These are phyloP conservation scores for Aspergillus latus DNA, from an alignment of 2,329 filamentous ascomycete species.

Conservation along the genomic window DNA sequence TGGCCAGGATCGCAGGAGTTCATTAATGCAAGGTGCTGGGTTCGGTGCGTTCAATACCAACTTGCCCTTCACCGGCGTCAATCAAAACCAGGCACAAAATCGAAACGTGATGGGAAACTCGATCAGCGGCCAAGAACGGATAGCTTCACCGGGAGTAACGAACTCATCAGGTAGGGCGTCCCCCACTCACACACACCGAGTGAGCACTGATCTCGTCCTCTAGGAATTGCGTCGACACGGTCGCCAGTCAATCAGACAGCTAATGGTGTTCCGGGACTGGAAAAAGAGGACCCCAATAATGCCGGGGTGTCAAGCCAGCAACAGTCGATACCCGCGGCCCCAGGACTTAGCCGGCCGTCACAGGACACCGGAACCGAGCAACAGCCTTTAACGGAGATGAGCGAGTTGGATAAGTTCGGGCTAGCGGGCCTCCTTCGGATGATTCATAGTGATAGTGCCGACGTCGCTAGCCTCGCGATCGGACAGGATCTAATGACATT, in stretches of 20 bases:
- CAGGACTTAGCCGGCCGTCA: slow-evolving; percentile 32
- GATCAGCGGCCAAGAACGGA: slow-evolving; percentile 42
- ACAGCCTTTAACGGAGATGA: slow-evolving; percentile 56
- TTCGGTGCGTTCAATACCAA: slow-evolving; percentile 42
- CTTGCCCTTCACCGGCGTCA: slow-evolving; percentile 45
- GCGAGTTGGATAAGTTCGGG: slow-evolving; percentile 60
- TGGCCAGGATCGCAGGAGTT: slow-evolving; percentile 51
- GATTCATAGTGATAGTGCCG: slow-evolving; percentile 56
- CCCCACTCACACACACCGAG: background rate
- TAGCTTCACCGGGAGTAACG: slow-evolving; percentile 37
- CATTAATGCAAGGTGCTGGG: slow-evolving; percentile 52
- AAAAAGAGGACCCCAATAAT: slow-evolving; percentile 45
- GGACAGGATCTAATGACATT: slow-evolving; percentile 65
- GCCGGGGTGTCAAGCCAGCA: slow-evolving; percentile 37
- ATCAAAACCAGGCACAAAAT: slow-evolving; percentile 41
- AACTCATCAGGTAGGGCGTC: slow-evolving; percentile 30
- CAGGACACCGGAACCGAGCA: slow-evolving; percentile 41
- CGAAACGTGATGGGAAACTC: slow-evolving; percentile 32
- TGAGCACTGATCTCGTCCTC: slow-evolving; percentile 19
- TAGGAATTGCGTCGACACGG: slow-evolving; percentile 40
- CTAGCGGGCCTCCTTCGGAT: slow-evolving; percentile 59
- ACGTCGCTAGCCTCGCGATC: slow-evolving; percentile 55
- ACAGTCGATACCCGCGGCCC: slow-evolving; percentile 35
- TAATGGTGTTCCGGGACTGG: slow-evolving; percentile 45
- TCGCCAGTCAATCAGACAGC: slow-evolving; percentile 45